Evolutionary conservation across 441 rosid genomes (phyloP), one percentile per base, ranked within the genome.

Genomic region (Croton setiger): DNA sequence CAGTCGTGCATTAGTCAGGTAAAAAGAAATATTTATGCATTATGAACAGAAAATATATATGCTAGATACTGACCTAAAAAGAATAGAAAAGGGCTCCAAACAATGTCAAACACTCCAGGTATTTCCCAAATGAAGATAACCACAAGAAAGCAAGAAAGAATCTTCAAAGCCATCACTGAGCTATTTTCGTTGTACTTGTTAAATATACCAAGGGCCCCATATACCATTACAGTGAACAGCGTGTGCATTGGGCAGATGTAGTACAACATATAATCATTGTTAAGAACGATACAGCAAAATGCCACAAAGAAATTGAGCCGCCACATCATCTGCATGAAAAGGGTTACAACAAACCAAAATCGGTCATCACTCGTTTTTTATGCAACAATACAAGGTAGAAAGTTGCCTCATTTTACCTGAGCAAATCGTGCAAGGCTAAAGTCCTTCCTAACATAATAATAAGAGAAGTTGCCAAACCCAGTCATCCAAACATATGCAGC

Each of bases 401-500:
- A 73, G 70, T 59, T 20, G 64, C 39, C 21, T 12, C 48, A 64
- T 73, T 20, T 79, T 66, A 90, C 99, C 98, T 95, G 98, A 74
- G 92, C 77, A 62, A 95, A 95, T 39, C 98, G 91, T 71, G 96
- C 92, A 67, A 92, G 33, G 75, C 97, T 92, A 75, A 92, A 95
- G 80, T 95, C 99, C 83, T 92, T 95, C 80, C 96, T 83, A 64
- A 90, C 79, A 77, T 95, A 92, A 85, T 95, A 95, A 76, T 92
- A 95, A 11, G 99, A 95, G 78, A 95, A 95, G 82, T 95, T 95
- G 56, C 99, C 99, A 75, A 92, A 95, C 66, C 99, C 98, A 63
- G 99, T 95, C 98, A 95, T 88, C 97, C 97, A 95, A 65, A 95
- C 99, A 76, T 95, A 96, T 13, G 98, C 98, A 61, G 98, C 99